Evolutionary conservation across 1,284 basidiomycete species (phyloP), one percentile per base, ranked within the genome.

Genomic region (Boletellus deceptivus): DNA sequence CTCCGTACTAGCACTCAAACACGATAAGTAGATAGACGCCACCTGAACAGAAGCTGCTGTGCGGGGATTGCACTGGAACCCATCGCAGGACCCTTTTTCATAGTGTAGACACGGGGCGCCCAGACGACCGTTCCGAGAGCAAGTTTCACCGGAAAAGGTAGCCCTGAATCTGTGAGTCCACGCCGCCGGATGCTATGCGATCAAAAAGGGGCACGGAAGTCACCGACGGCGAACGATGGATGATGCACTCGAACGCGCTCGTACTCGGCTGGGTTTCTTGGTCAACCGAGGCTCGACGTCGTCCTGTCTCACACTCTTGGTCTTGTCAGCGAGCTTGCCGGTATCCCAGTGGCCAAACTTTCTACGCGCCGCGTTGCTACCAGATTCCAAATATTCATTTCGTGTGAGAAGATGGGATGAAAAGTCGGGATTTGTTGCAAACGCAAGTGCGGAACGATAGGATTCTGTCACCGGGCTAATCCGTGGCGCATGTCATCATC

Each of bases 371-470:
- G 85, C 86, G 52, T 75, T 80, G 57, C 82, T 86, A 33, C 93
- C 93, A 55, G 77, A 79, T 70, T 95, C 93, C 48, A 82, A 73
- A 70, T 93, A 96, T 64, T 95, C 91, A 46, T 80, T 80, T 35
- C 87, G 75, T 3, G 90, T 91, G 58, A 94, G 81, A 13, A 77
- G 72, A 46, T 72, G 70, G 40, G 76, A 70, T 2, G 70, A 54
- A 60, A 87, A 83, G 49, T 74, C 72, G 14, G 82, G 73, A 38
- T 74, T 74, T 46, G 69, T 71, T 37, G 83, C 79, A 57, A 92
- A 80, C 9, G 74, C 71, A 49, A 80, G 69, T 0, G 89, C 89
- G 36, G 87, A 80, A 49, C 75, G 73, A 69, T 89, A 93, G 0
- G 83, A 81, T 67, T 86, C 86, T 48, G 80, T 78, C 56, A 85